These are phyloP conservation scores for Capronia coronata DNA, from an alignment of 2,329 filamentous ascomycete species.

Conservation along the genomic window DNA sequence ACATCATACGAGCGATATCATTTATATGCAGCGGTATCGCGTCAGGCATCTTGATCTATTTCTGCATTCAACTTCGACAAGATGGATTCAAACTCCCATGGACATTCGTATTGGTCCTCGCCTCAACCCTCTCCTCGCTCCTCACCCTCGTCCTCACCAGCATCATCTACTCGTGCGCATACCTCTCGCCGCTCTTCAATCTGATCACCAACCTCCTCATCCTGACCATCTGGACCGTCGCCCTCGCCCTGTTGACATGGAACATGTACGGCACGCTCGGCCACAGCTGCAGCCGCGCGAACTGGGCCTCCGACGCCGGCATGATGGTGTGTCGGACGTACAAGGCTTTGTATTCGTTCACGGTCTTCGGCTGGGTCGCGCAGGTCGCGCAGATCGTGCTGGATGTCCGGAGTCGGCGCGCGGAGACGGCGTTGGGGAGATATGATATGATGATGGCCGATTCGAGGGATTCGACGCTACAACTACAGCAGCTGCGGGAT, in stretches of 20 bases:
- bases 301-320: conserved; percentile 51
- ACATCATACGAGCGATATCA: conserved; percentile 34
- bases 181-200: conserved; percentile 49
- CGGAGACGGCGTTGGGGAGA: conserved; percentile 41
- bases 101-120: conserved; percentile 53
- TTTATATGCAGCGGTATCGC: conserved; percentile 52
- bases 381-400: conserved; percentile 45
- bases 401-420: conserved; percentile 46
- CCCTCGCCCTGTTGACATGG: conserved; percentile 48
- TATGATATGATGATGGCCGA: conserved; percentile 45
- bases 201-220: conserved; percentile 45
- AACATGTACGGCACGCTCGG: conserved; percentile 49
- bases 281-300: conserved; percentile 44
- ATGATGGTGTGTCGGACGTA: conserved; percentile 53
- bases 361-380: conserved; percentile 42
- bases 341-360: conserved; percentile 55
- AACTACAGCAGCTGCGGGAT: conserved; percentile 30
- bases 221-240: conserved; percentile 47
- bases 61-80: conserved; percentile 48
- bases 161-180: conserved; percentile 46
- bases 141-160: conserved; percentile 45
- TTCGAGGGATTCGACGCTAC: too few relatives aligned
- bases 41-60: conserved; percentile 49
- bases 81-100: conserved; percentile 51
- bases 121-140: conserved; percentile 48